phyloP scores from a whole-genome alignment of 495 filamentous ascomycete genomes.

The Letharia lupina region DNA sequence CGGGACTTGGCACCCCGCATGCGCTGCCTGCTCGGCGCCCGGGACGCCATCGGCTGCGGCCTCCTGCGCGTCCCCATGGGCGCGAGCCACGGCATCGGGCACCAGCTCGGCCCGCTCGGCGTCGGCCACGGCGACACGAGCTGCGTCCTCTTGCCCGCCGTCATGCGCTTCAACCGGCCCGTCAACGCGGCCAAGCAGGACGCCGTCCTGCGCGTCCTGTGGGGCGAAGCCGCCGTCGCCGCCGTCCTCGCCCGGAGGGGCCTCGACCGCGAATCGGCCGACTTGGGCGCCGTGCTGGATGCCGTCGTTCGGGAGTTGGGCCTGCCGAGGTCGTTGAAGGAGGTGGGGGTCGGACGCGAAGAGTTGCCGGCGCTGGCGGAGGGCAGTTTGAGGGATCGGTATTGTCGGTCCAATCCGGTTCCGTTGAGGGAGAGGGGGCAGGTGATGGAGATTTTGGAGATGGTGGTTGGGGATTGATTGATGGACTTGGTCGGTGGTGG shows the following conservation, averaged over 20 bases:
- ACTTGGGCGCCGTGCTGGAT: conserved; percentile 49
- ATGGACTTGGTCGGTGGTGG: too few species aligned
- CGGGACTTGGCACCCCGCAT: conserved; percentile 41
- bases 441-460: conserved; percentile 49
- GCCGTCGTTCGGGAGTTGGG: conserved; percentile 46
- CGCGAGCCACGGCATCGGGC: conserved; percentile 58
- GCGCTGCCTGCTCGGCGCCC: conserved; percentile 46
- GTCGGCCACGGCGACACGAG: conserved; percentile 60
- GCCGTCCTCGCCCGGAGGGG: conserved; percentile 35
- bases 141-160: conserved; percentile 54
- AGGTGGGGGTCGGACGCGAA: conserved; percentile 47
- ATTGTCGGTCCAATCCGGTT: conserved; percentile 42
- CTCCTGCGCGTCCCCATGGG: conserved; percentile 44
- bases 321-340: conserved; percentile 47
- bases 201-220: conserved; percentile 41
- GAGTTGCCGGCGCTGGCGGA: conserved; percentile 44
- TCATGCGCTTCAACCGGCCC: conserved; percentile 51
- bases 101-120: conserved; percentile 57
- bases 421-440: conserved; percentile 42
- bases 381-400: conserved; percentile 45
- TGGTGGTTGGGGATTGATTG: conserved; percentile 27
- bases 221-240: conserved; percentile 37
- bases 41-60: conserved; percentile 48
- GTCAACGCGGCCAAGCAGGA: conserved; percentile 42
- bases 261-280: conserved; percentile 31